Base-by-base conservation (phyloP, 2,329 filamentous ascomycete genomes). In the Chrysoporthe puriensis region DNA sequence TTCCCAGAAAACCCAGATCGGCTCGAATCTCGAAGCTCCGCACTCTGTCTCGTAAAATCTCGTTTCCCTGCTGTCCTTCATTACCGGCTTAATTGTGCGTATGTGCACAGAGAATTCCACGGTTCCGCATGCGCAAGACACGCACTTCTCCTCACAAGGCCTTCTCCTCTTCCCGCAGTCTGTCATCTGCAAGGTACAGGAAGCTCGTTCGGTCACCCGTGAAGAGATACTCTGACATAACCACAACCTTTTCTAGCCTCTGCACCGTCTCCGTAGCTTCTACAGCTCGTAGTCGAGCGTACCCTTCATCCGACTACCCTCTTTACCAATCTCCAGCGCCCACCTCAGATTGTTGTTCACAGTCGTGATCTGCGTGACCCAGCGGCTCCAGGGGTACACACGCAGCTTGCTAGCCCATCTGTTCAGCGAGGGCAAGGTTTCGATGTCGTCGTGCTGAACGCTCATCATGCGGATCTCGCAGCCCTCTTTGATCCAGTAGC, bases 261-360 rank as follows among this genome's bases (percentile, higher is more conserved):
- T 40, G 5, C 6, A 40, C 36, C 36, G 36, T 40, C 36, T 6
- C 36, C 36, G 36, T 40, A 6, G 5, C 36, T 40, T 9, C 36
- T 48, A n/a, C n/a, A 48, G 46, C 46, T 48, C 46, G 46, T 48
- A 48, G 46, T 48, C 46, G 14, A 48, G 46, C 46, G 46, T n/a
- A 5, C n/a, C 46, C 14, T 48, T 48, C 46, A 14, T 48, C 14
- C 46, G 46, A 48, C 11, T 13, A n/a, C 46, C 46, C 14, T 48
- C 46, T 14, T 48, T 6, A 48, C 46, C 46, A 16, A 48, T 16
- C 46, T 48, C 46, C 14, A 48, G 46, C 46, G 16, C 9, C 13
- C 46, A 48, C 46, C n/a, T 48, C 46, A 48, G n/a, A 48, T 48
- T 48, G 5, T 48, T 48, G n/a, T 48, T 14, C 9, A 48, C 8